Base-by-base conservation (phyloP, 371 early-diverging fungal species). In the Fennellomyces sp. region DNA sequence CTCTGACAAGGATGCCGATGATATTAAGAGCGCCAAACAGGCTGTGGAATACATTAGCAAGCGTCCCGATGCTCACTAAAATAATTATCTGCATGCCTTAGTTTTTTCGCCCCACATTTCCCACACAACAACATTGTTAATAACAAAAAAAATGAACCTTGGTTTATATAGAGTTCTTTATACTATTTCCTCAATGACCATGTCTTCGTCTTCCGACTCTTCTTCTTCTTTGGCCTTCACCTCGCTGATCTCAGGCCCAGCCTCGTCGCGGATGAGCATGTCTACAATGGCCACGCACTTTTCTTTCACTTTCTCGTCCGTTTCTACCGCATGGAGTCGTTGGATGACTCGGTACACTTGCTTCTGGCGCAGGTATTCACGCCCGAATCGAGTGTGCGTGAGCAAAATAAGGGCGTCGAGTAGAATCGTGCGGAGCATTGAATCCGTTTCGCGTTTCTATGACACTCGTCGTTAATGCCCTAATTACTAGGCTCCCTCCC, bases 1-100 rank as follows among this genome's bases (percentile, higher is more conserved):
- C 68, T 91, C 97, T 54, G 99, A 98, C 72, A 90, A 93, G 76
- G 98, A 95, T 62, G 97, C 97, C 60, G 99, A 98, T 75, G 88
- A 91, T 65, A 96, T 98, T 80, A 82, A 90, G 76, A 93, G 90
- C 52, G 88, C 92, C 38, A 76, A 84, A 54, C 88, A 95, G 66
- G 98, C 97, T 58, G 87, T 96, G 25, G 94, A 96, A 39, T 93
- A 89, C 72, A 88, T 94, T 73, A 65, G 83, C 63, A 75, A 82
- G 64, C 86, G 91, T 61, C 79, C 81, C 39, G 94, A 91, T 76
- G 94, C 93, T 49, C 84, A 88, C 75, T 93, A 89, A 84, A 63
- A 60, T 15, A n/a, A 25, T 26, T 28, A 49, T 25, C 10, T 35
- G 29, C 21, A 49, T 23, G 21, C 38, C 31, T 26, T 26, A n/a